Evolutionary conservation across 2,329 filamentous ascomycete genomes (phyloP).

Genomic region (Aspergillus niger): DNA sequence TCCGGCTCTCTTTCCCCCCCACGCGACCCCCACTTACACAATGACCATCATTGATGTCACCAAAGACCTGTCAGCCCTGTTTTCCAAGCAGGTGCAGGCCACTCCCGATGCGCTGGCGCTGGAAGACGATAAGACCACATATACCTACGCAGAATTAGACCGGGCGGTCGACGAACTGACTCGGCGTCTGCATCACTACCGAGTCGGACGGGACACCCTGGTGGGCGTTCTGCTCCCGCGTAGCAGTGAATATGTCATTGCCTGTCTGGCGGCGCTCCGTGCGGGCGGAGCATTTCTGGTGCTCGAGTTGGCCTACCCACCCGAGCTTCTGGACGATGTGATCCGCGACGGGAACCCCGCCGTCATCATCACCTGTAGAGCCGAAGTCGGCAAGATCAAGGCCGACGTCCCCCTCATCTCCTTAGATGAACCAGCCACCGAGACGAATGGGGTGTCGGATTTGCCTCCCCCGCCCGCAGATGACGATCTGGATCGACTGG

Average conservation of each 20-base stretch:
- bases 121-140: conserved; percentile 67
- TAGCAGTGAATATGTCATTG: conserved; percentile 77
- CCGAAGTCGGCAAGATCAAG: conserved; percentile 67
- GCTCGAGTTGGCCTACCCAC: conserved; percentile 76
- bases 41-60: conserved; percentile 70
- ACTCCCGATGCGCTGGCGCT: conserved; percentile 71
- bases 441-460: conserved; percentile 44
- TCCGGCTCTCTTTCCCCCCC: not conserved
- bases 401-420: conserved; percentile 62
- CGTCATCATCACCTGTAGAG: conserved; percentile 68
- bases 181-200: conserved; percentile 63
- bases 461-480: conserved; percentile 59
- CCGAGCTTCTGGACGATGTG: conserved; percentile 72
- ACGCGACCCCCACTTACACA: conserved; percentile 8
- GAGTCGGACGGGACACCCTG: conserved; percentile 71
- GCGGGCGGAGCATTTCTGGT: conserved; percentile 80
- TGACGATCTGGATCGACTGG: conserved; percentile 70
- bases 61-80: conserved; percentile 73
- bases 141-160: conserved; percentile 75
- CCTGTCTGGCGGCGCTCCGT: conserved; percentile 73
- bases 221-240: conserved; percentile 75
- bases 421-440: conserved; percentile 55
- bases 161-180: conserved; percentile 66
- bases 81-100: conserved; percentile 66
- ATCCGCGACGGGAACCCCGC: conserved; percentile 72